Conservation (phyloP, 2,329 filamentous ascomycete species). For the Keithomyces neogunnii region DNA sequence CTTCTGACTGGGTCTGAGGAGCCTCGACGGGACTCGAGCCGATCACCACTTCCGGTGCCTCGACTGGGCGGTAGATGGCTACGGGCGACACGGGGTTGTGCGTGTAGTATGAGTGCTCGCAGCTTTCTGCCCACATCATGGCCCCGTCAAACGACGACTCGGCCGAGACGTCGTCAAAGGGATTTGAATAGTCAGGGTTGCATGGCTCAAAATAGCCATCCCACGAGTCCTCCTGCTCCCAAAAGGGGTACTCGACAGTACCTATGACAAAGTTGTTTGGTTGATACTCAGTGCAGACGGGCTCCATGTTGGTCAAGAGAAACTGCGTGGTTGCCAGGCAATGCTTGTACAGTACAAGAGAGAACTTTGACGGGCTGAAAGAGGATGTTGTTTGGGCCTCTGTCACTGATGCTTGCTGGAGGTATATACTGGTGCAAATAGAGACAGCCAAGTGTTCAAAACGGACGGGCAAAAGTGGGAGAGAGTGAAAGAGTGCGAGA, state of each 20-base stretch:
- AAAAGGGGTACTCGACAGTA: neutral
- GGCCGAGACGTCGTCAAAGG: neutral
- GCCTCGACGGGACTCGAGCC: neutral
- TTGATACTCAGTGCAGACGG: neutral
- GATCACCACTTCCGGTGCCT: neutral
- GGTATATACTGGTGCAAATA: no score
- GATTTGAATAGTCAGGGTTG: neutral
- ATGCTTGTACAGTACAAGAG: neutral
- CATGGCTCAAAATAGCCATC: neutral
- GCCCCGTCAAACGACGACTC: neutral
- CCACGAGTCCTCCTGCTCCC: neutral
- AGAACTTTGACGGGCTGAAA: no score
- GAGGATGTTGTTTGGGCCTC: no score
- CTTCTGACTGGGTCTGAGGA: neutral
- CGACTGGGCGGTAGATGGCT: neutral
- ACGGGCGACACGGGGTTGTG: neutral
- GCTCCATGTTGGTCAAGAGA: neutral
- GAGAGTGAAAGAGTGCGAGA: no score
- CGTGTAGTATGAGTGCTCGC: neutral
- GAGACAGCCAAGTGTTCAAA: no score
- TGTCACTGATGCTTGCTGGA: no score
- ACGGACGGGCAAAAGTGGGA: no score
- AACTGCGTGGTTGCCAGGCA: neutral
- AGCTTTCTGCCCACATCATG: neutral
- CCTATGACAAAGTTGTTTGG: neutral